Percentiles rank a stretch among this genome's conserved stretches.
Evolutionary conservation across 208 protist species (phyloP).

Genomic region (Wallacemonas collosoma): DNA sequence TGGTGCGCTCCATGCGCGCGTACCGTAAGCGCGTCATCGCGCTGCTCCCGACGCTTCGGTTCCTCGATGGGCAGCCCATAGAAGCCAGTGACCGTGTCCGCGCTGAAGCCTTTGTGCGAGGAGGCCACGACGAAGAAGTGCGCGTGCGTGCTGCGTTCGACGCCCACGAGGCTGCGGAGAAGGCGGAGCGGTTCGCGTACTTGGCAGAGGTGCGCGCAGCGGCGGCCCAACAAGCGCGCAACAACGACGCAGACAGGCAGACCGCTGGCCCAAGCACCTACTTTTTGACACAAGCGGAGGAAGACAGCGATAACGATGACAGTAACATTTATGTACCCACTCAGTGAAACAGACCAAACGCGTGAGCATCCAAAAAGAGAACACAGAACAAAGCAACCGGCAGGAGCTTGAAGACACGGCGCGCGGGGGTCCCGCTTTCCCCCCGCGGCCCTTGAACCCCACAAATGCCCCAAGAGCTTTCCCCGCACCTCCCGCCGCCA

Average conservation of each 20-base stretch:
- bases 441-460: too few relatives aligned
- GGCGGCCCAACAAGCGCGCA: not conserved
- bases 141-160: constrained; percentile 33
- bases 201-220: constrained; percentile 28
- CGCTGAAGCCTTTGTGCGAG: constrained; percentile 64
- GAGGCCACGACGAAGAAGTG: constrained; percentile 50
- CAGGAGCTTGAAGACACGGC: not conserved
- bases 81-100: constrained; percentile 66
- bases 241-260: constrained; percentile 6
- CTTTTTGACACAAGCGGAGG: constrained; percentile 17
- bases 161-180: constrained; percentile 23
- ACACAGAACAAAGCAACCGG: not conserved
- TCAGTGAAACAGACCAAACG: not conserved
- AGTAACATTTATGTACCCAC: constrained; percentile 28
- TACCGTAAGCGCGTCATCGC: constrained; percentile 88
- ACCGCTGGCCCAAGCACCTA: constrained; percentile 24
- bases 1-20: constrained; percentile 41
- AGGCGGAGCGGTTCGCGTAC: constrained; percentile 43
- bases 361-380: not conserved
- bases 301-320: constrained; percentile 18
- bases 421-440: too few relatives aligned
- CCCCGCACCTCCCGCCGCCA: too few relatives aligned
- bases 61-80: constrained; percentile 77
- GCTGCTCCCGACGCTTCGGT: constrained; percentile 48
- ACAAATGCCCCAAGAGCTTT: too few relatives aligned